phyloP scores from a whole-genome alignment of 2,329 filamentous ascomycete genomes.

The Exophiala mesophila region DNA sequence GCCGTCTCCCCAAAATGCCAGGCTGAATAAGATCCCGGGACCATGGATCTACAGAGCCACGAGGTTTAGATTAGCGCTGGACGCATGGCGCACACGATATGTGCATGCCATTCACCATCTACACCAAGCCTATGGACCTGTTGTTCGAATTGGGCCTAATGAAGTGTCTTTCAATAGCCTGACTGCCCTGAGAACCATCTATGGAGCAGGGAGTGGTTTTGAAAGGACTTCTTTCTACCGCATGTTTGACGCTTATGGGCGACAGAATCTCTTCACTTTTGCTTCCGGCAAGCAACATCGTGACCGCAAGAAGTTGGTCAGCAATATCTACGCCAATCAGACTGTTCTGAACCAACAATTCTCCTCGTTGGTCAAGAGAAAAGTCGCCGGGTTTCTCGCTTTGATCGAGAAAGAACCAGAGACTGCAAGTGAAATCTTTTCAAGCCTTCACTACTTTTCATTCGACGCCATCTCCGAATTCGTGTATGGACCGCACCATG shows the following conservation, averaged over 20 bases:
- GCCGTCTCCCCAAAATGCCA: constrained; percentile 3
- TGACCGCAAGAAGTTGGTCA: constrained; percentile 45
- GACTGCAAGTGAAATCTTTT: constrained; percentile 42
- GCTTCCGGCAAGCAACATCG: constrained; percentile 40
- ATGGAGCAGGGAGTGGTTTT: constrained; percentile 50
- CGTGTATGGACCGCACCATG: constrained; percentile 43
- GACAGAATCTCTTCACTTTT: constrained; percentile 51
- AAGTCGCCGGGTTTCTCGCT: constrained; percentile 38
- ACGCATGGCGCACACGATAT: constrained; percentile 20
- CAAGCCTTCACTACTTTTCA: constrained; percentile 49
- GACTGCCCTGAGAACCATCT: constrained; percentile 48
- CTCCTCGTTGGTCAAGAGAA: constrained; percentile 36
- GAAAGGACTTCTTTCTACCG: constrained; percentile 50
- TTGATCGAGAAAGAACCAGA: constrained; percentile 37
- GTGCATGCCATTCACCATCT: constrained; percentile 31
- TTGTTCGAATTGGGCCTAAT: constrained; percentile 45
- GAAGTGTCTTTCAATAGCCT: constrained; percentile 44
- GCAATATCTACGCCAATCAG: constrained; percentile 51
- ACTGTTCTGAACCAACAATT: constrained; percentile 36
- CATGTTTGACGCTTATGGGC: constrained; percentile 47
- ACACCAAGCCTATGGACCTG: constrained; percentile 44
- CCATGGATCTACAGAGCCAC: constrained; percentile 19
- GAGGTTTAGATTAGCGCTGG: constrained; percentile 19
- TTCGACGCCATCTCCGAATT: constrained; percentile 52
- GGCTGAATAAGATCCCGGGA: constrained; percentile 20